A percentile compares a stretch with the other conserved stretches of the same genome.
These are phyloP conservation scores for Hyphopichia khmerensis DNA, from an alignment of 1,139 yeast species.

Conservation along the genomic window DNA sequence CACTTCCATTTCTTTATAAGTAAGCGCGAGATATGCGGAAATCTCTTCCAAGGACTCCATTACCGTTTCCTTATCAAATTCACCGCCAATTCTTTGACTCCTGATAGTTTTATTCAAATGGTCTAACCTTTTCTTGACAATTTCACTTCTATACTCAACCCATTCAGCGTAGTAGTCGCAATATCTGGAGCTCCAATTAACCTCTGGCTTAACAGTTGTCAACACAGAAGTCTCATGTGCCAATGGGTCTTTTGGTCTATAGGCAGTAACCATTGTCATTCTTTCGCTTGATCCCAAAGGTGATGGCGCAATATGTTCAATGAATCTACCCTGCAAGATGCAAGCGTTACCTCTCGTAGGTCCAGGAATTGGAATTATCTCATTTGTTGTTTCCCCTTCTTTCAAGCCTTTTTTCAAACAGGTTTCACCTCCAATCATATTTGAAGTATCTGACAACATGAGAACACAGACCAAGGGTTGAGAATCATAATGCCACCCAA, in stretches of 20 bases:
- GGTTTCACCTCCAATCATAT: conserved; percentile 63
- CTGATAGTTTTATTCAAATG: conserved; percentile 20
- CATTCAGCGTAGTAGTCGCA: conserved; percentile 37
- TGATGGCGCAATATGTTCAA: conserved; percentile 56
- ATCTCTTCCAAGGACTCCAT: conserved; percentile 35
- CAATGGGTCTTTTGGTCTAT: conserved; percentile 29
- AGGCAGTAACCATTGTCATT: conserved; percentile 50
- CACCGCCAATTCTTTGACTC: conserved; percentile 14
- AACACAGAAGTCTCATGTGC: conserved; percentile 29
- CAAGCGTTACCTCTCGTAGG: conserved; percentile 55
- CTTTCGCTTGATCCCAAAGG: conserved; percentile 54
- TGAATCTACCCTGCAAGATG: conserved; percentile 53
- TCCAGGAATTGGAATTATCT: conserved; percentile 47
- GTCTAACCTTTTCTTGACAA: conserved; percentile 36
- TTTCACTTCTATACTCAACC: conserved; percentile 40
- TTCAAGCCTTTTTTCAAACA: conserved; percentile 39
- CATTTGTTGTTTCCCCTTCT: conserved; percentile 10
- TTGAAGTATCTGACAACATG: conserved; percentile 55
- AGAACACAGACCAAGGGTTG: conserved; percentile 64
- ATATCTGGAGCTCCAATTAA: conserved; percentile 33
- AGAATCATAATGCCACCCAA: conserved; percentile 60
- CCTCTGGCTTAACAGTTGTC: conserved; percentile 38
- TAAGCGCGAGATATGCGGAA: conserved; percentile 35
- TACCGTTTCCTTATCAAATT: conserved; percentile 40
- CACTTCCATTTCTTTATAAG: conserved; percentile 50